phyloP scores from a whole-genome alignment of 495 filamentous ascomycete genomes.

The Xanthoparmelia taractica region DNA sequence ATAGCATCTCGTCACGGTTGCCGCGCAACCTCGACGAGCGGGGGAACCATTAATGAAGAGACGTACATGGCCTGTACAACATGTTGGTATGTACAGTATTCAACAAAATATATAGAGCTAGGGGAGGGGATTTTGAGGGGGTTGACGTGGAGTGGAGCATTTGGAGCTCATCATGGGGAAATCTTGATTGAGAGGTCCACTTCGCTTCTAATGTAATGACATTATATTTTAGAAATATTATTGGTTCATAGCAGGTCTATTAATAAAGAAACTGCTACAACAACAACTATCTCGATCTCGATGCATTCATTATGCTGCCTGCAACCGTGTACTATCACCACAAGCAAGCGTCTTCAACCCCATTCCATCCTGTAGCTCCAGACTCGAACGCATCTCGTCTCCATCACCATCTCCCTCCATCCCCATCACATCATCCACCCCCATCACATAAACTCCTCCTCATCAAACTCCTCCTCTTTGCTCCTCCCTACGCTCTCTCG shows the following conservation, averaged over 20 bases:
- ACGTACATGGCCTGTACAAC: conserved; percentile 13
- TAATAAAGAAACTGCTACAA: not conserved
- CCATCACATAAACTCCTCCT: conserved; percentile 48
- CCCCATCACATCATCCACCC: no score
- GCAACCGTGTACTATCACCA: not conserved
- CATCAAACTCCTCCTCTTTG: conserved; percentile 43
- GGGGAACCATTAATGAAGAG: conserved; percentile 15
- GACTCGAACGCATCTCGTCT: not conserved
- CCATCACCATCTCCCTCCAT: not conserved
- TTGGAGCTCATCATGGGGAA: not conserved
- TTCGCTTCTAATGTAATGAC: conserved; percentile 14
- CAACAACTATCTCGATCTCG: not conserved
- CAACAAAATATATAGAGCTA: conserved; percentile 4
- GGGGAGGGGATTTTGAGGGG: not conserved
- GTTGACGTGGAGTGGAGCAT: not conserved
- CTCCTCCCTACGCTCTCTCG: conserved; percentile 68
- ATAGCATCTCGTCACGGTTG: conserved; percentile 10
- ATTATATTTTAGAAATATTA: conserved; percentile 12
- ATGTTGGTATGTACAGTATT: not conserved
- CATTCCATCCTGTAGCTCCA: not conserved
- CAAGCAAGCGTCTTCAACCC: not conserved
- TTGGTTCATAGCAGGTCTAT: not conserved
- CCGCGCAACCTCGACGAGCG: conserved; percentile 10
- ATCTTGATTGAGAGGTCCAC: conserved; percentile 1
- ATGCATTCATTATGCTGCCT: not conserved